Evolutionary conservation across 768 basidiomycete species (phyloP).

Genomic region (Mycena galericulata): DNA sequence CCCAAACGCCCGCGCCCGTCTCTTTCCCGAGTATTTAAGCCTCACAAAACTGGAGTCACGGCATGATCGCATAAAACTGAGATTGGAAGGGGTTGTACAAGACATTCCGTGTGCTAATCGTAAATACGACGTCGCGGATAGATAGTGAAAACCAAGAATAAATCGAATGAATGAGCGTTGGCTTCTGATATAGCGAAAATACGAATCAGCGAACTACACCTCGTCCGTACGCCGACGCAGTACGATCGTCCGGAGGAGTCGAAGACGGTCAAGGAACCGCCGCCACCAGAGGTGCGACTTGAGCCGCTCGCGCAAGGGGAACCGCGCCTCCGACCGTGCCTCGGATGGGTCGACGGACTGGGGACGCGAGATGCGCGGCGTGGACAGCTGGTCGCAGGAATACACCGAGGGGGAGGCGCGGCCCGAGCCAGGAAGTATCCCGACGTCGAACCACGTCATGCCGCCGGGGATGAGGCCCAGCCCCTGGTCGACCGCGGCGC

Average conservation of each 20-base stretch:
- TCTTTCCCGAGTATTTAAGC: too few relatives aligned
- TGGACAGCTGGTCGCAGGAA: constrained; percentile 28
- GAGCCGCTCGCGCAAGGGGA: background rate
- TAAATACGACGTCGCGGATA: too few relatives aligned
- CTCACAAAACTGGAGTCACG: too few relatives aligned
- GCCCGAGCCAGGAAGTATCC: constrained; percentile 45
- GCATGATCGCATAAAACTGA: too few relatives aligned
- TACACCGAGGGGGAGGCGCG: constrained; percentile 28
- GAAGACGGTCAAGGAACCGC: constrained; percentile 6
- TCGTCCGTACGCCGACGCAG: constrained; percentile 1
- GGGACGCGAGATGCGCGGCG: constrained; percentile 21
- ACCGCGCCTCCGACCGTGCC: background rate
- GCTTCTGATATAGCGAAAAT: background rate
- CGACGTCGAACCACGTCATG: constrained; percentile 56
- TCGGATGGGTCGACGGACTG: constrained; percentile 3
- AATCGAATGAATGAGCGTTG: too few relatives aligned
- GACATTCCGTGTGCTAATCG: too few relatives aligned
- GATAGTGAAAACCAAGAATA: too few relatives aligned
- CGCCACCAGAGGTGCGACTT: constrained; percentile 18
- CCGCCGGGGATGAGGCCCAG: constrained; percentile 48
- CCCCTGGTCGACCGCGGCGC: constrained; percentile 53
- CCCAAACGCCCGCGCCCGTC: too few relatives aligned
- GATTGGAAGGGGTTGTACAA: too few relatives aligned
- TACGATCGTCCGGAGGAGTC: background rate
- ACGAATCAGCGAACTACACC: background rate